Evolutionary conservation across 306 rosid species (phyloP).

Genomic region (Sicyos edulis): DNA sequence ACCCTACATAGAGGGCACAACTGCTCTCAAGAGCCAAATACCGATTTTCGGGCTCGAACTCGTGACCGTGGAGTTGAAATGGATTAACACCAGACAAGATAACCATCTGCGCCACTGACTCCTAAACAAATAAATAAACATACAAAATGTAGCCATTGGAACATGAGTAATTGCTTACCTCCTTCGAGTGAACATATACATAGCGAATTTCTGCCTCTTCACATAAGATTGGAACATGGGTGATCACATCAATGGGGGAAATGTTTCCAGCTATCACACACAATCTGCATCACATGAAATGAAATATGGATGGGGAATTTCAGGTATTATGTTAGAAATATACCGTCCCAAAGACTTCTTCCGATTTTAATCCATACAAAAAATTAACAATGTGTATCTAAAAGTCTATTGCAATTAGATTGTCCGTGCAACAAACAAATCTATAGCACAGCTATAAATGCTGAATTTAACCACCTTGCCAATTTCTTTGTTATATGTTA

Average conservation of each 20-base stretch:
- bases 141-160: neutral
- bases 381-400: neutral
- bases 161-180: slow-evolving; percentile 40
- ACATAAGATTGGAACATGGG: slow-evolving; percentile 82
- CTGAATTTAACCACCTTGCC: too few relatives aligned
- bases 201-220: slow-evolving; percentile 84
- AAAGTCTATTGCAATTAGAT: neutral
- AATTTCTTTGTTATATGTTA: too few relatives aligned
- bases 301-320: neutral
- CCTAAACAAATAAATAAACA: neutral
- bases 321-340: neutral
- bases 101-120: too few relatives aligned
- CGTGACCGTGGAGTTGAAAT: too few relatives aligned
- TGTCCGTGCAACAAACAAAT: neutral
- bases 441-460: neutral
- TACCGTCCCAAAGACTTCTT: neutral
- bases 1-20: too few relatives aligned
- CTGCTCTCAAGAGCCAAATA: too few relatives aligned
- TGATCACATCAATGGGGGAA: slow-evolving; percentile 89
- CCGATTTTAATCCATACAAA: neutral
- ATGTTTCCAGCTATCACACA: slow-evolving; percentile 95
- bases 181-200: slow-evolving; percentile 71
- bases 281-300: slow-evolving; percentile 38
- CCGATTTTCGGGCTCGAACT: too few relatives aligned
- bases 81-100: too few relatives aligned